A percentile compares a stretch with the other conserved stretches of the same genome.
Conservation (phyloP, 805 yeast species). For the Lipomyces japonicus region DNA sequence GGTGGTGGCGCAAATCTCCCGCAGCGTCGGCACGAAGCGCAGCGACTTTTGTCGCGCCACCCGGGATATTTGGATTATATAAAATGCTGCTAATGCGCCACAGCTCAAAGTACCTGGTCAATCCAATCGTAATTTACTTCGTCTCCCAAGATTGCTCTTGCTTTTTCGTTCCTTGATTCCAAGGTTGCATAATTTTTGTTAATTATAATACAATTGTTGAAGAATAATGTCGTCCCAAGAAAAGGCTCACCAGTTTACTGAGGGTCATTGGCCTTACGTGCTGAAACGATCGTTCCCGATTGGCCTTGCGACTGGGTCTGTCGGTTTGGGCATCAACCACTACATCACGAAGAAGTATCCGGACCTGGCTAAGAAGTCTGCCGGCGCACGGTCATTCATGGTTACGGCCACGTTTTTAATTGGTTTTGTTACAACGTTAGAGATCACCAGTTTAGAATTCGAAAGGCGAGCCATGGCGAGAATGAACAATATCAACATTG, state of each 20-base stretch:
- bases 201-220: background rate
- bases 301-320: constrained; percentile 16
- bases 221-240: background rate
- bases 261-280: constrained; percentile 26
- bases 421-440: constrained; percentile 24
- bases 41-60: no score
- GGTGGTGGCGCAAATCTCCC: no score
- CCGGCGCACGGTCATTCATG: constrained; percentile 20
- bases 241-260: no score
- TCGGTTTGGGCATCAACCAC: constrained; percentile 14
- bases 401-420: constrained; percentile 17
- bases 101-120: no score
- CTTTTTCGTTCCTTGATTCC: background rate
- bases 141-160: background rate
- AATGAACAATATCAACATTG: constrained; percentile 33
- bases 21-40: no score
- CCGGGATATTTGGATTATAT: no score
- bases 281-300: constrained; percentile 23
- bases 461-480: constrained; percentile 30
- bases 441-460: constrained; percentile 21
- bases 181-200: background rate
- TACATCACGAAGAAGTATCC: constrained; percentile 11
- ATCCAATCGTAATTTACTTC: no score
- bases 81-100: no score
- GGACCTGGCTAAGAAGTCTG: constrained; percentile 6